Conservation (phyloP, 352 stramenopile genomes). For the Globisporangium camurandrum region DNA sequence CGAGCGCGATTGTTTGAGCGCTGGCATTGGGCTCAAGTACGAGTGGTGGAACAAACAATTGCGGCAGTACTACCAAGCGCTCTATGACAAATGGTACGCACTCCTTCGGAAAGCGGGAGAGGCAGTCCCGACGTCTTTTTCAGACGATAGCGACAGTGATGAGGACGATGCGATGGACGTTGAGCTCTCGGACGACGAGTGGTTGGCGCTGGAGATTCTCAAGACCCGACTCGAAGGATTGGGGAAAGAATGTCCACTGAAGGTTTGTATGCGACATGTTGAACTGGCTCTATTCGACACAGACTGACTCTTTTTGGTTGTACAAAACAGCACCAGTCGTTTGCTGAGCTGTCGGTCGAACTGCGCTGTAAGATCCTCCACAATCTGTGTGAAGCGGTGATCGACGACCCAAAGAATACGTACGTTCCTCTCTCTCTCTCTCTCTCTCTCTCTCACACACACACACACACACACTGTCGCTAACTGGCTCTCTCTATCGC, state of each 20-base stretch:
- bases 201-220: conserved; percentile 55
- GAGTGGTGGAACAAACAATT: conserved; percentile 87
- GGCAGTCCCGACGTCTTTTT: conserved; percentile 53
- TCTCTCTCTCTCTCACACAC: no score
- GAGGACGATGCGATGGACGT: conserved; percentile 34
- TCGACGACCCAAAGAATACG: conserved; percentile 75
- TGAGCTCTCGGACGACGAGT: conserved; percentile 75
- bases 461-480: not conserved
- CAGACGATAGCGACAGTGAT: conserved; percentile 52
- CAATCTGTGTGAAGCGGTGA: conserved; percentile 74
- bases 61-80: conserved; percentile 69
- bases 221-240: conserved; percentile 45
- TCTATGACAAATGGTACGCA: conserved; percentile 81
- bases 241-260: conserved; percentile 44
- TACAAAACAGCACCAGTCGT: conserved; percentile 53
- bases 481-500: not conserved
- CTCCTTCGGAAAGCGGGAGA: conserved; percentile 68
- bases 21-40: conserved; percentile 78
- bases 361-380: conserved; percentile 76
- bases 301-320: not conserved
- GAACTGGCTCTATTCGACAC: not conserved
- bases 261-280: conserved; percentile 17
- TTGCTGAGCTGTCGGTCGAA: conserved; percentile 56
- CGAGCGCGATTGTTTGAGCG: conserved; percentile 63
- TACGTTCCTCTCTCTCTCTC: conserved; percentile 15